Base-by-base conservation (phyloP, 352 stramenopile genomes). In the Globisporangium irregulare region DNA sequence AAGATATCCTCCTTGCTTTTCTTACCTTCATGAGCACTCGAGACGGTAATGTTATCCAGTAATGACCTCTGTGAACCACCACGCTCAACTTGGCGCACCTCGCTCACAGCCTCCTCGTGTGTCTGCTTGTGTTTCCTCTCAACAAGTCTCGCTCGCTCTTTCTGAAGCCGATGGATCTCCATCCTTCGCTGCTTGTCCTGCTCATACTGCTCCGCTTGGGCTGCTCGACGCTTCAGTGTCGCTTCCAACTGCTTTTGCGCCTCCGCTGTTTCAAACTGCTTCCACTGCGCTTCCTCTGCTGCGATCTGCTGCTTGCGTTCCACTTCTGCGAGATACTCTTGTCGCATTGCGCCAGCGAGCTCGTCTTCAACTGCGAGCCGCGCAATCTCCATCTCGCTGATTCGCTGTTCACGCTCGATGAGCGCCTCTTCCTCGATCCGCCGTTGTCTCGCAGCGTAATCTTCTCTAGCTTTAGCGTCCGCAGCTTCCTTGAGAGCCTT, bases 91-190 rank as follows among this genome's bases (percentile, higher is more conserved):
- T 41, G n/a, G 24, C 6, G 15, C 54, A 10, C 14, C 9, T 59
- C 54, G 3, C 24, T 25, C 12, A 15, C 14, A 32, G 29, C 34
- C 1, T 64, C 60, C 22, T 36, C 59, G 36, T 25, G 54, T 0
- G 4, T 1, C 48, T 78, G 67, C 4, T 69, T 61, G 25, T 46
- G 56, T 25, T 79, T 65, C 36, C 59, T 71, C 50, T 82, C 77
- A 1, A 58, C 70, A 6, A 69, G 53, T 12, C 63, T 70, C 34
- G 73, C 79, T 0, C 81, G 75, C 34, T 92, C 75, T 54, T 84
- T 83, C 48, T 90, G 82, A 14, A 92, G 58, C 3, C 76, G 75
- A 62, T 91, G 84, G 53, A 92, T 86, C 67, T 92, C 78, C 67
- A 91, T 81, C 12, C 83, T 74, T 2, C 81, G 81, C 29, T 77